phyloP scores from a whole-genome alignment of 106 monocot species.

The Phalaenopsis aphrodite region DNA sequence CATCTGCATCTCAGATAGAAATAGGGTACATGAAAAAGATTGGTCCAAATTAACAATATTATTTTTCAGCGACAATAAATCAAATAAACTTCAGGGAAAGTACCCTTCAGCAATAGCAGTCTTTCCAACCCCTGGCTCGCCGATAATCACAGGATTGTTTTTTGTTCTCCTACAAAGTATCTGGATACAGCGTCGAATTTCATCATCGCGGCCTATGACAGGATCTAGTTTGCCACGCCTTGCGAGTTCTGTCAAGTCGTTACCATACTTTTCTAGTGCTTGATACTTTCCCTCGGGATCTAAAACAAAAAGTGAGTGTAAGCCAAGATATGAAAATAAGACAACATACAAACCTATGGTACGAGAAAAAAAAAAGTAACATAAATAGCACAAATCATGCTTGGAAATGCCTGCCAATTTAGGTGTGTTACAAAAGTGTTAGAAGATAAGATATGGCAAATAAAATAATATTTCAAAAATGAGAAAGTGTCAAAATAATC shows the following conservation, averaged over 20 bases:
- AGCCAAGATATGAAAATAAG: not conserved
- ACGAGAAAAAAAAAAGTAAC: not conserved
- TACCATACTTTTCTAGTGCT: slow-evolving; percentile 81
- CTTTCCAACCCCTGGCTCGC: slow-evolving; percentile 95
- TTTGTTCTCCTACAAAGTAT: slow-evolving; percentile 80
- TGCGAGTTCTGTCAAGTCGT: slow-evolving; percentile 85
- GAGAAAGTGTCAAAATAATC: no score
- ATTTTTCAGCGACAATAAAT: not conserved
- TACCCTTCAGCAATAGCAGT: slow-evolving; percentile 94
- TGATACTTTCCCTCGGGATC: slow-evolving; percentile 97
- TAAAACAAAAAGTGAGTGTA: slow-evolving; percentile 6
- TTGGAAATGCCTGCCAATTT: not conserved
- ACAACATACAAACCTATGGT: not conserved
- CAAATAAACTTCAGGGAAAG: not conserved
- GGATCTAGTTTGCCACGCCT: slow-evolving; percentile 87
- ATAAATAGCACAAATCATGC: not conserved
- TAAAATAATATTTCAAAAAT: not conserved
- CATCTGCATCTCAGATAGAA: not conserved
- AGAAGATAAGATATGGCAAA: not conserved
- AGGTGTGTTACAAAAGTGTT: not conserved
- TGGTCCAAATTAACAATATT: not conserved
- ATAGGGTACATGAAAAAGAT: not conserved
- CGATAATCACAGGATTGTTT: slow-evolving; percentile 92
- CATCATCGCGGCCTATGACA: slow-evolving; percentile 95
- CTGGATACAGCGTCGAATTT: slow-evolving; percentile 85